These are phyloP conservation scores for Logfia minima DNA, from an alignment of 129 eudicot genomes.

Conservation along the genomic window DNA sequence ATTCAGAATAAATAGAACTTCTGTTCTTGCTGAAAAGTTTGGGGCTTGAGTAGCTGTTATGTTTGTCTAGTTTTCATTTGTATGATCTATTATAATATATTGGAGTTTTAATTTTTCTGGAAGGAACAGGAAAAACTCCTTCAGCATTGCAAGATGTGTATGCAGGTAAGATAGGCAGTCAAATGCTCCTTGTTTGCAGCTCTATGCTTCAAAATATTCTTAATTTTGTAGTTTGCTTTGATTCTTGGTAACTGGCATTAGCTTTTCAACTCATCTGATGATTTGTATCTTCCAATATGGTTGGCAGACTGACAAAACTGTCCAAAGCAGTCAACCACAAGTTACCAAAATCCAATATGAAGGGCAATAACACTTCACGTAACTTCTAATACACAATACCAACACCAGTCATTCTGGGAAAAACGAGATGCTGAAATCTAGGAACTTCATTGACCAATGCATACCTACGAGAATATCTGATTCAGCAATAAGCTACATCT, in stretches of 20 bases:
- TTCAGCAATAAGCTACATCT: constrained; percentile 12
- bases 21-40: no score
- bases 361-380: background rate
- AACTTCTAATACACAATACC: background rate
- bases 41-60: no score
- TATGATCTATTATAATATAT: no score
- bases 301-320: background rate
- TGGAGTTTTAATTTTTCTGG: no score
- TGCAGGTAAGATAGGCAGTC: background rate
- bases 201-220: background rate
- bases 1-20: no score
- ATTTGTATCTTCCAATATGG: background rate
- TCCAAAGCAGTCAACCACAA: constrained; percentile 2
- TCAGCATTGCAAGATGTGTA: no score
- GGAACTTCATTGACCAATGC: background rate
- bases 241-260: background rate
- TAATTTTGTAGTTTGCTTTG: background rate
- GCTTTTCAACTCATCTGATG: constrained; percentile 5
- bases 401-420: background rate
- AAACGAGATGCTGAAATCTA: background rate
- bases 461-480: background rate
- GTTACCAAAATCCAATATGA: background rate
- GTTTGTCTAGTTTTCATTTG: no score
- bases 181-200: background rate
- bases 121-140: no score